Evolutionary conservation across 148 eudicot species (phyloP), one percentile per base, ranked within the genome.

Genomic region (Rhododendron vialii): DNA sequence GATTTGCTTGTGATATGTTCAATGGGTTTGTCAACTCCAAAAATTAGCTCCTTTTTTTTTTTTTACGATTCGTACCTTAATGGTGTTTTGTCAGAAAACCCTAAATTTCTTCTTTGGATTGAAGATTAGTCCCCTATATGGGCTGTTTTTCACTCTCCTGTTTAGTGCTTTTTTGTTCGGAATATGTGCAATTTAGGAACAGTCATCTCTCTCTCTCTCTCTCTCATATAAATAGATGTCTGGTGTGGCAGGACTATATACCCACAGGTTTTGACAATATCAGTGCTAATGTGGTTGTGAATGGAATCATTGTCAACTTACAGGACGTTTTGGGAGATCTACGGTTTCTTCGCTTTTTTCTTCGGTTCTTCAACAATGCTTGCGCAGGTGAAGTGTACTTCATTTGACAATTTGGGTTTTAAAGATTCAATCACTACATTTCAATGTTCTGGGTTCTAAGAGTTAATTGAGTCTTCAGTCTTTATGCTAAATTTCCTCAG

Each of bases 191-290:
- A 41, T 63, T 82, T 82, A 22, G 74, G 35, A 22, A 24, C 36
- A 65, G 22, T 83, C 36, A n/a, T 7, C 45, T 43, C 53, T 81
- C 83, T 81, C 83, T 14, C 38, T 51, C 26, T 17, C 24, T 48
- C 63, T 48, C 15, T 53, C 12, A 20, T 35, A 43, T 53, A 1
- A 11, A 13, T 83, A 3, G n/a, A 4, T 26, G 86, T 11, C 67
- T 82, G 85, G 30, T 84, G 30, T 89, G 65, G 86, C 94, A 94
- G 95, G 97, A 94, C 82, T 94, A 94, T 75, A 90, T 94, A 36
- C 98, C 98, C 50, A 94, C 98, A 78, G 95, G 93, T 47, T 93
- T 94, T 90, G 98, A 94, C 89, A 94, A 94, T 89, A 93, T 94
- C 89, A 94, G 95, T 90, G 95, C 98, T 47, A 94, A 94, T 93